Conservation (phyloP, 371 early-diverging fungal genomes). For the Mucor velutinosus region DNA sequence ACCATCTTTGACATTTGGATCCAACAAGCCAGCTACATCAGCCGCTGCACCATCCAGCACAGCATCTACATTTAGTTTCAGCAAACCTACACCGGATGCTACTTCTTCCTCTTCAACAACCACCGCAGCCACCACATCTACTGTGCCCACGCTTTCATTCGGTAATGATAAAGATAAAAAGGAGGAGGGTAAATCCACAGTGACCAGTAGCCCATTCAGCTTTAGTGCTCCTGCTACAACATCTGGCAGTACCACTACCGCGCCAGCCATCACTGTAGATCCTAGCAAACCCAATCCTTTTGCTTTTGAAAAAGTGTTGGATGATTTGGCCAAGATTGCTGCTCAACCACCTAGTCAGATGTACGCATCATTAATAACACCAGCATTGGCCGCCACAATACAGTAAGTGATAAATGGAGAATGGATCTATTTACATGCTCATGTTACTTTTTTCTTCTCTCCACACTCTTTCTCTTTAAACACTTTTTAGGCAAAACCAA, state of each 20-base stretch:
- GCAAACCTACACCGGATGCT: not conserved
- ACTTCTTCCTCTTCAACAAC: conserved; percentile 1
- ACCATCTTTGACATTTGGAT: conserved; percentile 13
- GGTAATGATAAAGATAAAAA: conserved; percentile 15
- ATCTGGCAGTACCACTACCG: conserved; percentile 6
- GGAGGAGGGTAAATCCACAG: conserved; percentile 10
- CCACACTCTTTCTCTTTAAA: not conserved
- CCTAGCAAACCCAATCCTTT: conserved; percentile 33
- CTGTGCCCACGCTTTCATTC: conserved; percentile 22
- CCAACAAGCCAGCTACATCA: not conserved
- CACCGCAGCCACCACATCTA: conserved; percentile 1
- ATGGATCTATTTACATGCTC: not conserved
- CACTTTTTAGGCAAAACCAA: conserved; percentile 35
- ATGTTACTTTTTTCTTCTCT: not conserved
- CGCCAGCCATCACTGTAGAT: conserved; percentile 1
- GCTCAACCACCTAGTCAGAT: conserved; percentile 35
- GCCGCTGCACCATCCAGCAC: not conserved
- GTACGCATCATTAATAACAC: conserved; percentile 35
- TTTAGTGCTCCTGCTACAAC: conserved; percentile 17
- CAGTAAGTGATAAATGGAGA: conserved; percentile 30
- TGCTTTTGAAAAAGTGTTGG: conserved; percentile 34
- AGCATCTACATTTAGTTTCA: not conserved
- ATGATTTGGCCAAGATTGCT: conserved; percentile 29
- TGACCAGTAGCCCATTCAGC: conserved; percentile 21
- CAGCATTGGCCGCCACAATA: conserved; percentile 21